phyloP scores from a whole-genome alignment of 2,329 filamentous ascomycete genomes.

The Chalaropsis ovoidea region DNA sequence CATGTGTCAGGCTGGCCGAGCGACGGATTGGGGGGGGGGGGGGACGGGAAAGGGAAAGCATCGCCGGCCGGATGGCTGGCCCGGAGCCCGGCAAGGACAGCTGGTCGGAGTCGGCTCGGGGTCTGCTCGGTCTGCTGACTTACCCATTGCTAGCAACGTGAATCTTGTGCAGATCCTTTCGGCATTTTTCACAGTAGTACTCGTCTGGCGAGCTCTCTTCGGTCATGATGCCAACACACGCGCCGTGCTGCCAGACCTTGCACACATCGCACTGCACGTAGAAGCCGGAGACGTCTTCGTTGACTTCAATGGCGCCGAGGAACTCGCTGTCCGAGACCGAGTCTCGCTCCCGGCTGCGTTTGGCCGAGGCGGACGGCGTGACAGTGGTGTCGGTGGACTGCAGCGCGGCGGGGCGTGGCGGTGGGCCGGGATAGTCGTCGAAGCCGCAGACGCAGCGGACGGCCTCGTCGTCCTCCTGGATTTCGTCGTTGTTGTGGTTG shows the following conservation, averaged over 20 bases:
- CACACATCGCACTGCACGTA: conserved; percentile 98
- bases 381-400: conserved; percentile 36
- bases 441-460: conserved; percentile 92
- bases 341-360: conserved; percentile 45
- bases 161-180: conserved; percentile 81
- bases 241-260: conserved; percentile 98
- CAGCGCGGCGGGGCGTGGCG: conserved; percentile 35
- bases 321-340: conserved; percentile 38
- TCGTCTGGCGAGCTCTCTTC: conserved; percentile 88
- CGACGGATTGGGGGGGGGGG: no score
- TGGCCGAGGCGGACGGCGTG: conserved; percentile 36
- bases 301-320: conserved; percentile 52
- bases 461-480: conserved; percentile 81
- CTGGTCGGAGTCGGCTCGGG: no score
- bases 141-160: conserved; percentile 76
- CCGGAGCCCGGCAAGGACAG: no score
- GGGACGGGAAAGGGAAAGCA: not conserved
- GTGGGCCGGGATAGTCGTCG: conserved; percentile 85
- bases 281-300: conserved; percentile 82
- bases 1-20: no score
- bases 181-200: conserved; percentile 95
- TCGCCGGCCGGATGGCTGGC: not conserved
- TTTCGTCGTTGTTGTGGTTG: conserved; percentile 49
- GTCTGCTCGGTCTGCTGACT: conserved; percentile 36
- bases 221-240: conserved; percentile 93